A percentile compares a stretch with the other conserved stretches of the same genome.
Conservation (phyloP, 2,329 filamentous ascomycete genomes). For the Sporothrix luriei region DNA sequence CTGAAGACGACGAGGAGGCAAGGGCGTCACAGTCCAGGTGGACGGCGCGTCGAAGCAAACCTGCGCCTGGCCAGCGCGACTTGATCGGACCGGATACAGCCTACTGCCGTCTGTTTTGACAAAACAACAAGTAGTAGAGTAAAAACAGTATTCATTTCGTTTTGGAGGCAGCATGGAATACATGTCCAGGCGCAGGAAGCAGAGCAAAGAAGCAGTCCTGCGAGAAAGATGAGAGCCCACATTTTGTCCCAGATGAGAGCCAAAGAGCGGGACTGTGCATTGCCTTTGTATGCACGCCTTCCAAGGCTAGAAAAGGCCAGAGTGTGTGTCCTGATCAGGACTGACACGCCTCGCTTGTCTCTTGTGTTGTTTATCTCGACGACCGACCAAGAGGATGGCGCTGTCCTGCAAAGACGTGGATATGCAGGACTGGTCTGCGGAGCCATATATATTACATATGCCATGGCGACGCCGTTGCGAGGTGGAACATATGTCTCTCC, state of each 20-base stretch:
- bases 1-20: no score
- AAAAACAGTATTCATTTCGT: not conserved
- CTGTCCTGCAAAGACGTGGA: conserved; percentile 16
- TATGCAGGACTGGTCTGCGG: conserved; percentile 4
- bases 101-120: no score
- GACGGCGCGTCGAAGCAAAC: no score
- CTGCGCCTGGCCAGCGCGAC: no score
- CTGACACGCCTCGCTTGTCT: conserved; percentile 2
- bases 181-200: no score
- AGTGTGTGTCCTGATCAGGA: not conserved
- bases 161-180: no score
- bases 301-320: not conserved
- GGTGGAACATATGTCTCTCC: conserved; percentile 10
- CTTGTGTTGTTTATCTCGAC: not conserved
- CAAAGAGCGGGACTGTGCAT: no score
- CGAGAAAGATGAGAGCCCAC: no score
- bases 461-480: not conserved
- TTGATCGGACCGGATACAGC: no score
- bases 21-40: no score
- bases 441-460: not conserved
- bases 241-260: no score
- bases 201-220: no score
- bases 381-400: not conserved
- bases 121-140: not conserved
- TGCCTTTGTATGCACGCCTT: not conserved